Evolutionary conservation across 306 rosid species (phyloP).

Genomic region (Vigna nakashimae): DNA sequence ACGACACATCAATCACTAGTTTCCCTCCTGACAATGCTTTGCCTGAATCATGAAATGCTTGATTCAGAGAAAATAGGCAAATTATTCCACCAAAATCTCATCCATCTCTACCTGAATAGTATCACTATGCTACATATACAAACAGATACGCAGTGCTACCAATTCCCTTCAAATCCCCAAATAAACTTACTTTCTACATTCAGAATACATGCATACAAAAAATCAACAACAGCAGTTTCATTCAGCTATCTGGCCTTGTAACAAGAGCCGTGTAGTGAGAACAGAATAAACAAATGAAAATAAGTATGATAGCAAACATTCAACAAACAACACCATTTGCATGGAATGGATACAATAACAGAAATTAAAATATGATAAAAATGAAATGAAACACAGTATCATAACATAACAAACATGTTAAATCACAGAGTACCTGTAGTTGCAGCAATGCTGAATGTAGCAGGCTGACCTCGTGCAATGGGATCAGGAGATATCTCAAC

Average conservation of each 20-base stretch:
- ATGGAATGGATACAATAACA: background rate
- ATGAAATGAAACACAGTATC: background rate
- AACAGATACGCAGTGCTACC: background rate
- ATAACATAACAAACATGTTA: background rate
- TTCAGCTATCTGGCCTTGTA: background rate
- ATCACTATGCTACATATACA: background rate
- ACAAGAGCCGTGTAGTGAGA: background rate
- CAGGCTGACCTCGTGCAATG: slow-evolving; percentile 73
- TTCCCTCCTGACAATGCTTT: slow-evolving; percentile 73
- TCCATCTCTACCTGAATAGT: background rate
- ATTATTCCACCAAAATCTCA: slow-evolving; percentile 22
- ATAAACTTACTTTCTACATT: slow-evolving; percentile 1
- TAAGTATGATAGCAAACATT: background rate
- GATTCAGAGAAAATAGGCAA: slow-evolving; percentile 28
- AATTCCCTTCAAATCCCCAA: slow-evolving; percentile 18
- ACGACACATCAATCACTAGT: slow-evolving; percentile 75
- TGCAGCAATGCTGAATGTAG: slow-evolving; percentile 82
- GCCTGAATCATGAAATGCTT: slow-evolving; percentile 51
- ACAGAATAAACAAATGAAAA: background rate
- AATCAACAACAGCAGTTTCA: background rate
- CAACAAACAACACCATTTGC: background rate
- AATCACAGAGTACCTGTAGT: slow-evolving; percentile 58
- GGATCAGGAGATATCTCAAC: slow-evolving; percentile 84
- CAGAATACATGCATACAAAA: background rate
- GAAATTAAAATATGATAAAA: background rate